A percentile compares a stretch with the other conserved stretches of the same genome.
These are phyloP conservation scores for Penicillium chermesinum DNA, from an alignment of 495 filamentous ascomycete species.

Conservation along the genomic window DNA sequence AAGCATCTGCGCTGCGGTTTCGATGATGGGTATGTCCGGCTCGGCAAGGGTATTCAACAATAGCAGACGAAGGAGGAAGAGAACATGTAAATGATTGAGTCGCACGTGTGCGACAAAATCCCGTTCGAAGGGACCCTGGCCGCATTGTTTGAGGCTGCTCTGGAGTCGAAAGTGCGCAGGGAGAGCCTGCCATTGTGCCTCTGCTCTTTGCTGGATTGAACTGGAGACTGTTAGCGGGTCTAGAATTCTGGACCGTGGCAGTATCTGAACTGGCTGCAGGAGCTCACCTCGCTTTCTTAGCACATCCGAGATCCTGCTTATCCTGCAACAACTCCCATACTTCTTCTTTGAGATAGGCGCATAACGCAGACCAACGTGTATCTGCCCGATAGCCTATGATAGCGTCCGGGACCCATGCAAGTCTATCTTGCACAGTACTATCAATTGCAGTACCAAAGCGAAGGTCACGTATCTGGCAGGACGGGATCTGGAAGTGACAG, in stretches of 20 bases:
- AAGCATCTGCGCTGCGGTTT: conserved; percentile 32
- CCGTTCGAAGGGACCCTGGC: conserved; percentile 23
- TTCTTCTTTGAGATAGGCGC: conserved; percentile 37
- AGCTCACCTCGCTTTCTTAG: conserved; percentile 19
- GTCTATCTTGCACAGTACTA: background rate
- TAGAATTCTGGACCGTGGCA: too few species aligned
- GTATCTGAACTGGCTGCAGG: too few species aligned
- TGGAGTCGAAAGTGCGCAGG: conserved; percentile 26
- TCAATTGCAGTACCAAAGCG: background rate
- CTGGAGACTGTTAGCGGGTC: conserved; percentile 4
- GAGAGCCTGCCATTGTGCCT: conserved; percentile 22
- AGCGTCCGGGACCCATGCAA: conserved; percentile 17
- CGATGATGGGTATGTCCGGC: conserved; percentile 28
- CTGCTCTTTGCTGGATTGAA: conserved; percentile 22
- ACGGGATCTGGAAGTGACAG: conserved; percentile 36
- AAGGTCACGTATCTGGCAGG: conserved; percentile 3
- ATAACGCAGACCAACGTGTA: conserved; percentile 38
- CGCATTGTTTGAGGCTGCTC: conserved; percentile 22
- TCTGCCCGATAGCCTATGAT: conserved; percentile 29
- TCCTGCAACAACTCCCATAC: conserved; percentile 35
- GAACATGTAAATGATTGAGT: conserved; percentile 38
- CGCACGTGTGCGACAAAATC: conserved; percentile 34
- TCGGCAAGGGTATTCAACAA: conserved; percentile 27
- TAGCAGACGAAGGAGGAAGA: conserved; percentile 33
- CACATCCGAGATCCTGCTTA: conserved; percentile 20